A percentile compares a stretch with the other conserved stretches of the same genome.
These are phyloP conservation scores for Ascocoryne sarcoides DNA, from an alignment of 2,329 filamentous ascomycete species.

Conservation along the genomic window DNA sequence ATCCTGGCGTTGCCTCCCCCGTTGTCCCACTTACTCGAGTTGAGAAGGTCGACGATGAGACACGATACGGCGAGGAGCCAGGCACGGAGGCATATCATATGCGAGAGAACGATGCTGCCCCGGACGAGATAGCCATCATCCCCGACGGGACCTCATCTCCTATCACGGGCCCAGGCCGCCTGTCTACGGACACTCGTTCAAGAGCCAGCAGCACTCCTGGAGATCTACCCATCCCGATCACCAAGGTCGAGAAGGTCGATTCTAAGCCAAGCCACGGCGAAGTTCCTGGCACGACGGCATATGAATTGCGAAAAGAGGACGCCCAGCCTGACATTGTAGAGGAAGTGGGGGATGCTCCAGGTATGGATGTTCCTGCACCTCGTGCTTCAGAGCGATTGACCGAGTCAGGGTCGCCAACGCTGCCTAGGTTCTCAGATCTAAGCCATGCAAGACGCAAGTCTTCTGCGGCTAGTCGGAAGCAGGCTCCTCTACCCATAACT, in stretches of 20 bases:
- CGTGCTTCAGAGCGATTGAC: slow-evolving; percentile 46
- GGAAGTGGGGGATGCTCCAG: slow-evolving; percentile 37
- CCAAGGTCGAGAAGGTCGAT: slow-evolving; percentile 49
- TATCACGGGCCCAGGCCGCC: slow-evolving; percentile 7
- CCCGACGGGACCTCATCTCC: slow-evolving; percentile 9
- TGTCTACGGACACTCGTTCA: slow-evolving; percentile 17
- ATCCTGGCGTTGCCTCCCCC: slow-evolving; percentile 36
- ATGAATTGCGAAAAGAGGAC: slow-evolving; percentile 46
- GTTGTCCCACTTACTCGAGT: slow-evolving; percentile 47
- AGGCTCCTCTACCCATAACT: slow-evolving; percentile 28
- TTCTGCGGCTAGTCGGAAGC: slow-evolving; percentile 23
- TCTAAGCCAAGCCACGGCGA: slow-evolving; percentile 49
- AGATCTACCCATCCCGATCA: slow-evolving; percentile 44
- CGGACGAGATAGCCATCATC: slow-evolving; percentile 48
- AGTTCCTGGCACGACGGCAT: slow-evolving; percentile 51
- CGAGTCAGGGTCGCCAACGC: slow-evolving; percentile 49
- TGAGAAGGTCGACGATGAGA: slow-evolving; percentile 49
- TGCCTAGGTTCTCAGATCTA: slow-evolving; percentile 38
- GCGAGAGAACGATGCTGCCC: slow-evolving; percentile 47
- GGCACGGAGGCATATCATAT: slow-evolving; percentile 49
- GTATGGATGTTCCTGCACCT: slow-evolving; percentile 39
- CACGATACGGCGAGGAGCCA: slow-evolving; percentile 52
- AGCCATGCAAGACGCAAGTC: slow-evolving; percentile 32
- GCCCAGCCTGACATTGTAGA: slow-evolving; percentile 53
- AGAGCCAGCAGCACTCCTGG: slow-evolving; percentile 26